phyloP scores from a whole-genome alignment of 2,329 filamentous ascomycete genomes.

The Nemania diffusa region DNA sequence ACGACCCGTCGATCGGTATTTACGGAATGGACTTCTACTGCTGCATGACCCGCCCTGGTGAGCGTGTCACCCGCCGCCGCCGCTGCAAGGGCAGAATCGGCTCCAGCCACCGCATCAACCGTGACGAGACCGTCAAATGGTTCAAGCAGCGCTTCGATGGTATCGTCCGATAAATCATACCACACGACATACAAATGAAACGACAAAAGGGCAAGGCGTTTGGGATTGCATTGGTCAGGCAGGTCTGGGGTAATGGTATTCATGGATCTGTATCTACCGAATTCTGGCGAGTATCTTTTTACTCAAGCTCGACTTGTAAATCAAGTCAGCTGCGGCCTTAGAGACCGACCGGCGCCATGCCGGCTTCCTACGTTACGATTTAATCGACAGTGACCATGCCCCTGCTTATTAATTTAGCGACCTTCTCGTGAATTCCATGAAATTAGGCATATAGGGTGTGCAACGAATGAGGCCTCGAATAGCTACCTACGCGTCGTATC shows the following conservation, averaged over 20 bases:
- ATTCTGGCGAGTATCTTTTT: slow-evolving; percentile 57
- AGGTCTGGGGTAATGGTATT: slow-evolving; percentile 55
- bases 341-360: slow-evolving; percentile 77
- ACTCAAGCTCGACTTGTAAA: slow-evolving; percentile 64
- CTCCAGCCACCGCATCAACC: slow-evolving; percentile 90
- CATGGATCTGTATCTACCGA: slow-evolving; percentile 55
- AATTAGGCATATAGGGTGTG: background rate
- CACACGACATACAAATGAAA: slow-evolving; percentile 36
- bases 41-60: slow-evolving; percentile 99
- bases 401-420: slow-evolving; percentile 14
- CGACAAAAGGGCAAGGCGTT: slow-evolving; percentile 51
- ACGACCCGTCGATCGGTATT: slow-evolving; percentile 97
- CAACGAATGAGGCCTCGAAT: background rate
- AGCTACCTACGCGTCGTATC: background rate
- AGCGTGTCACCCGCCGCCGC: slow-evolving; percentile 95
- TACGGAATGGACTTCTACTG: slow-evolving; percentile 99
- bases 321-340: slow-evolving; percentile 74
- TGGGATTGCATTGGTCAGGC: slow-evolving; percentile 52
- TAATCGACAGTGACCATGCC: slow-evolving; percentile 42
- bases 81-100: slow-evolving; percentile 89
- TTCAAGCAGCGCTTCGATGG: slow-evolving; percentile 92
- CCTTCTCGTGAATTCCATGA: slow-evolving; percentile 17
- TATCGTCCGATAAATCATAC: slow-evolving; percentile 88
- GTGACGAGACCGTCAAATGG: slow-evolving; percentile 97
- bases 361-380: slow-evolving; percentile 59